phyloP scores from a whole-genome alignment of 768 basidiomycete genomes.

The Glaciozyma antarctica region DNA sequence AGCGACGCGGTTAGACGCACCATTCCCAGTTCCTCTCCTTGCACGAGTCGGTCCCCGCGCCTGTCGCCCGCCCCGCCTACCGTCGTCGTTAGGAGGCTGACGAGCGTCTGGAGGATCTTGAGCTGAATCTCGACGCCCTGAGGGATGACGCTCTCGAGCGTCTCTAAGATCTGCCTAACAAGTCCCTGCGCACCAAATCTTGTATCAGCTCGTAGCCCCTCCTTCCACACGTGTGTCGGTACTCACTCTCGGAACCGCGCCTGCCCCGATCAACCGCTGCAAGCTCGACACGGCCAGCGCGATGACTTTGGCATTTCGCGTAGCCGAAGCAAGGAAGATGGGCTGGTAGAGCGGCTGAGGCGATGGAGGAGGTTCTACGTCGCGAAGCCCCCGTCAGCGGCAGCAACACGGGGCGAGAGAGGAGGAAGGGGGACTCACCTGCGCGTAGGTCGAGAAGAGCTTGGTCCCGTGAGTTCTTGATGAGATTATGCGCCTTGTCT shows the following conservation, averaged over 20 bases:
- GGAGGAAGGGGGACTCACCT: neutral
- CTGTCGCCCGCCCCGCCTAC: neutral
- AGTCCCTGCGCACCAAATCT: constrained; percentile 49
- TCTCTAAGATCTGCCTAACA: constrained; percentile 68
- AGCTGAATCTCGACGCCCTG: constrained; percentile 97
- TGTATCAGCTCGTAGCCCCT: neutral
- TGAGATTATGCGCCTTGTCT: constrained; percentile 20
- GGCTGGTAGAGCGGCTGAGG: constrained; percentile 57
- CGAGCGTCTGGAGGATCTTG: constrained; percentile 69
- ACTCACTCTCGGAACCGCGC: constrained; percentile 13
- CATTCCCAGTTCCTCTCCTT: constrained; percentile 68
- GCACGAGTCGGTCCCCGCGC: constrained; percentile 42
- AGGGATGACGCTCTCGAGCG: constrained; percentile 75
- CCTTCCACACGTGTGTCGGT: neutral
- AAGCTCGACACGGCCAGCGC: constrained; percentile 83
- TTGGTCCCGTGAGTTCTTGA: constrained; percentile 16
- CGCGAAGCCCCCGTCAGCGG: neutral
- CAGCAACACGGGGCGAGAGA: neutral
- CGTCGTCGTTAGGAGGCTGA: constrained; percentile 56
- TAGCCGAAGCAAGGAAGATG: constrained; percentile 86
- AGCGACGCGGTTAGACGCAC: constrained; percentile 44
- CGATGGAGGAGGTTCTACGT: constrained; percentile 5
- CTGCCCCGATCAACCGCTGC: constrained; percentile 73
- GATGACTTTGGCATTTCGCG: constrained; percentile 86
- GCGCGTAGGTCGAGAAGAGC: constrained; percentile 6